These are phyloP conservation scores for Citrus cavaleriei DNA, from an alignment of 345 rosid species.

Conservation along the genomic window DNA sequence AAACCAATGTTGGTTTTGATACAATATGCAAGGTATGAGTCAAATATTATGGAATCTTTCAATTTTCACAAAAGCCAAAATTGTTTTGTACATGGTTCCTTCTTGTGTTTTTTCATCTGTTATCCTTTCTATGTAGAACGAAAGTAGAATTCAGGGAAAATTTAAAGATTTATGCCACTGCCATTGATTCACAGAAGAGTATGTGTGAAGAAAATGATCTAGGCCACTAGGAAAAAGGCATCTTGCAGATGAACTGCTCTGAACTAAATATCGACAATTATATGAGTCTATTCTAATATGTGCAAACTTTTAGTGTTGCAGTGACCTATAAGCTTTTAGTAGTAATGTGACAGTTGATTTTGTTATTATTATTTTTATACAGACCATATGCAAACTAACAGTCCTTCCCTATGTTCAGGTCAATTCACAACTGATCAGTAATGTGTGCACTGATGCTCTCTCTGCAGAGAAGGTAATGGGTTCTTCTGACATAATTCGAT, in stretches of 20 bases:
- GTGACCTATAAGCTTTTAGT: background rate
- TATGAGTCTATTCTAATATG: background rate
- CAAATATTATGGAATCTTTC: background rate
- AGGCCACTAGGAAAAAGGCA: background rate
- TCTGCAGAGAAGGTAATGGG: slow-evolving; percentile 89
- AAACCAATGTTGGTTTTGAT: slow-evolving; percentile 96
- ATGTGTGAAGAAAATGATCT: background rate
- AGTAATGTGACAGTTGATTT: background rate
- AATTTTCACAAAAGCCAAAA: background rate
- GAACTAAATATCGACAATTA: background rate
- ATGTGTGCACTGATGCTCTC: slow-evolving; percentile 94
- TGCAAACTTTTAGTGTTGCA: background rate
- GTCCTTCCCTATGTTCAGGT: slow-evolving; percentile 45
- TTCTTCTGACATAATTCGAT: background rate
- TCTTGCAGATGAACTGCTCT: background rate
- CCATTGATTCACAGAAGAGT: background rate
- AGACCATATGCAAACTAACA: background rate
- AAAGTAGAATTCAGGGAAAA: background rate
- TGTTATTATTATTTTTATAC: background rate
- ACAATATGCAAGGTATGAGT: slow-evolving; percentile 84
- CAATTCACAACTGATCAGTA: slow-evolving; percentile 97
- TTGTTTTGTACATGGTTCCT: background rate
- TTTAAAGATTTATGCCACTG: background rate
- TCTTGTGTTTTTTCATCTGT: background rate
- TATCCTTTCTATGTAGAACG: background rate